phyloP scores from a whole-genome alignment of 148 eudicot species.

The Amaranthus palmeri region DNA sequence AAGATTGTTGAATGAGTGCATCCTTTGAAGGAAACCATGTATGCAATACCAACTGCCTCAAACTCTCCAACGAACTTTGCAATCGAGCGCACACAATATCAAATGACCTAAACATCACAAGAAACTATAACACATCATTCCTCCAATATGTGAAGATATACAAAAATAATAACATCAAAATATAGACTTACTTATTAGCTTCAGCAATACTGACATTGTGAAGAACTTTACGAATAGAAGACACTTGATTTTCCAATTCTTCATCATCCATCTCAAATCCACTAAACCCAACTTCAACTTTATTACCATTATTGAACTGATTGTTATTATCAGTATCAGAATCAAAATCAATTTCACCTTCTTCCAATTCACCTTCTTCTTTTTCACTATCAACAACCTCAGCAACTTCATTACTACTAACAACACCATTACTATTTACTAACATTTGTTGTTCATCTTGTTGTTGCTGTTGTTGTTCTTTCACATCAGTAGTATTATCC shows the following conservation, averaged over 20 bases:
- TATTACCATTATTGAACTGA: not conserved
- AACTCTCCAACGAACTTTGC: slow-evolving; percentile 39
- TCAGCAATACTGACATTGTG: slow-evolving; percentile 43
- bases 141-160: not conserved
- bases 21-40: slow-evolving; percentile 47
- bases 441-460: not conserved
- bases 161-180: not conserved
- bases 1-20: slow-evolving; percentile 47
- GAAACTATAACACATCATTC: slow-evolving; percentile 11
- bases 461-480: slow-evolving; percentile 3
- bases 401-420: slow-evolving; percentile 25
- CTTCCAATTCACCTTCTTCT: slow-evolving; percentile 52
- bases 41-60: slow-evolving; percentile 46
- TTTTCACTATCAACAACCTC: slow-evolving; percentile 13
- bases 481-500: not conserved
- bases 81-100: slow-evolving; percentile 50
- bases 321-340: slow-evolving; percentile 20
- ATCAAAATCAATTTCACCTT: slow-evolving; percentile 86
- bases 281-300: slow-evolving; percentile 4
- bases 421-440: slow-evolving; percentile 5
- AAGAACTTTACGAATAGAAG: slow-evolving; percentile 51
- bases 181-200: slow-evolving; percentile 53
- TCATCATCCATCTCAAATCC: slow-evolving; percentile 30
- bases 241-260: slow-evolving; percentile 46
- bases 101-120: slow-evolving; percentile 49